Base-by-base conservation (phyloP, 768 basidiomycete genomes). In the Megacollybia marginata region DNA sequence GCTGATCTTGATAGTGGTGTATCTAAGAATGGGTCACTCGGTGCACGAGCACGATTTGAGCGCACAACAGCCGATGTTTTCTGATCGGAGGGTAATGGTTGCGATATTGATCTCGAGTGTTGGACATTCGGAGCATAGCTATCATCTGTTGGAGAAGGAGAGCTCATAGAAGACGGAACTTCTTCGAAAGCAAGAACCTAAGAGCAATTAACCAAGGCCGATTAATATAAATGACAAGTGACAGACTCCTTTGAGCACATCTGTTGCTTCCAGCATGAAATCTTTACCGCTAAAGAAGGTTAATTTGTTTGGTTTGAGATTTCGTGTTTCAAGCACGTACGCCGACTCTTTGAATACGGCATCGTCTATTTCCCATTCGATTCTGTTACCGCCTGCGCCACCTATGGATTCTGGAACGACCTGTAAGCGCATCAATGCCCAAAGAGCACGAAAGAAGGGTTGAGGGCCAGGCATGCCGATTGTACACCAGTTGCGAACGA, bases 331-430 rank as follows among this genome's bases (percentile, higher is more conserved):
- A 18, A 42, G 53, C 42, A 79, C 92, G 73, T 74, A 92, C 92
- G 88, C 92, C 55, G 91, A 80, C 68, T 95, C 92, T 61, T 92
- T 86, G 69, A 94, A 91, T 13, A 94, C 89, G 16, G 91, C 91
- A 70, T 95, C 92, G 64, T 95, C 92, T 40, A 94, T 71, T 70
- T 92, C 89, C 92, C 92, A 95, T 58, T 87, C 78, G 48, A 94
- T 82, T 57, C 78, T 72, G 57, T 71, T 72, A 32, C 65, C 64
- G 43, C 90, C 92, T 33, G 88, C 87, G 48, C 92, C 92, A 43
- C 92, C 91, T 36, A 90, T 72, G 42, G 78, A 75, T 60, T 83
- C 80, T 45, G 91, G 89, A 42, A 93, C 75, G 40, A 83, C 80
- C 62, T 93, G 90, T 35, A 92, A 69, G 53, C 89, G 78, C 73